Conservation (phyloP, 176 grass and related monocot species). For the Triticum turgidum region DNA sequence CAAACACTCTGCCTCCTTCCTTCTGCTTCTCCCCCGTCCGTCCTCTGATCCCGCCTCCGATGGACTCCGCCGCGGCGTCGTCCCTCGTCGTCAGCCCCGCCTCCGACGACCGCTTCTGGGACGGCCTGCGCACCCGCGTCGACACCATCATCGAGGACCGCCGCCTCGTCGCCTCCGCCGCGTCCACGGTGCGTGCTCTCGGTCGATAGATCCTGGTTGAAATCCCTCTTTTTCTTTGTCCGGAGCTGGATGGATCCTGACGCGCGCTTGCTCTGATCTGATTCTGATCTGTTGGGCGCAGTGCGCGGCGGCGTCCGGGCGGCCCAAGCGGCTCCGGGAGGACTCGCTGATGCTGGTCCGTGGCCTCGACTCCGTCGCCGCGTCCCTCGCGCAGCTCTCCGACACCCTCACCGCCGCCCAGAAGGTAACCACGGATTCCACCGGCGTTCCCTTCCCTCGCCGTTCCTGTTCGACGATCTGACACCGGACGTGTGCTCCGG, state of each 20-base stretch:
- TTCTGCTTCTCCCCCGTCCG: too few relatives aligned
- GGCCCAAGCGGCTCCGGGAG: constrained; percentile 77
- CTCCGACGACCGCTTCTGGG: constrained; percentile 86
- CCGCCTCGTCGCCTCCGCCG: neutral
- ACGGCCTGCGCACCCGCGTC: constrained; percentile 67
- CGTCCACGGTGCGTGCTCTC: neutral
- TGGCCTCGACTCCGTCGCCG: constrained; percentile 85
- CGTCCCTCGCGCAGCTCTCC: constrained; percentile 73
- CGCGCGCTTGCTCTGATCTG: neutral
- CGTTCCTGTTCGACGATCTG: neutral
- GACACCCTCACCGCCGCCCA: constrained; percentile 75
- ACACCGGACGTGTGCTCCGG: neutral
- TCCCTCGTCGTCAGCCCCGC: constrained; percentile 49
- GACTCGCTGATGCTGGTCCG: constrained; percentile 78
- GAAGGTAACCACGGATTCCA: constrained; percentile 38
- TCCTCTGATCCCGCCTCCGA: neutral
- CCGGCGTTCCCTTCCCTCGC: neutral
- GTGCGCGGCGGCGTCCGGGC: constrained; percentile 48
- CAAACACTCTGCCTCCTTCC: neutral
- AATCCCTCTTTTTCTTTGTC: neutral
- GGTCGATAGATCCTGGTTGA: neutral
- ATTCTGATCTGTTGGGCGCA: neutral
- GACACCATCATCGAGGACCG: constrained; percentile 70
- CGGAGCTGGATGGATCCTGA: neutral
- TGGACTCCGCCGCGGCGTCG: constrained; percentile 51